Percentiles rank a stretch among this genome's conserved stretches.
Conservation (phyloP, 331 rosid species). For the Quercus tomentella region DNA sequence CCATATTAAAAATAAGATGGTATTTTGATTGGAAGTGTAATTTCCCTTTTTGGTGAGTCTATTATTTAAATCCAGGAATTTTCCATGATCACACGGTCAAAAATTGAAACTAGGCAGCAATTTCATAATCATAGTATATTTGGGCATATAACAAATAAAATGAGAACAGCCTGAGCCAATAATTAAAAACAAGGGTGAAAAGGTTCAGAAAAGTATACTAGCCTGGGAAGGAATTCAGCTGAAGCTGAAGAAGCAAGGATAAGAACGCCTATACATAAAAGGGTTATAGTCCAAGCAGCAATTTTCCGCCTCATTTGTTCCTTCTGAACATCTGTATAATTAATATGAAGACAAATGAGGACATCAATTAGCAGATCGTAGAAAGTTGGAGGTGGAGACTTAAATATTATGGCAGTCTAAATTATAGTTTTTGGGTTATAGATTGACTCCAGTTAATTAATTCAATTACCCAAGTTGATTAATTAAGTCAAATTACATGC, state of each 20-base stretch:
- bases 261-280: slow-evolving; percentile 53
- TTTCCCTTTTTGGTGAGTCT: not conserved
- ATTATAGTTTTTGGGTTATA: no score
- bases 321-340: slow-evolving; percentile 31
- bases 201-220: slow-evolving; percentile 19
- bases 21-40: not conserved
- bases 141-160: not conserved
- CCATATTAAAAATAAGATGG: no score
- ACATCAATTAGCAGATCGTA: slow-evolving; percentile 8
- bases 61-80: not conserved
- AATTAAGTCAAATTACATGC: no score
- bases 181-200: slow-evolving; percentile 5
- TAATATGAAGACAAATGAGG: slow-evolving; percentile 10
- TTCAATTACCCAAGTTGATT: no score
- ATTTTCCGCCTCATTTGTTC: slow-evolving; percentile 52
- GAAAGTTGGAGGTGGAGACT: slow-evolving; percentile 14
- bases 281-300: slow-evolving; percentile 53
- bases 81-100: not conserved
- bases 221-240: slow-evolving; percentile 50
- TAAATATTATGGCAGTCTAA: not conserved
- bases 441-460: no score
- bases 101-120: not conserved
- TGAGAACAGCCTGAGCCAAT: not conserved
- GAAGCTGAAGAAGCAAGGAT: slow-evolving; percentile 49
- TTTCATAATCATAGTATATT: not conserved